phyloP scores from a whole-genome alignment of 345 rosid genomes.

The Adansonia digitata region DNA sequence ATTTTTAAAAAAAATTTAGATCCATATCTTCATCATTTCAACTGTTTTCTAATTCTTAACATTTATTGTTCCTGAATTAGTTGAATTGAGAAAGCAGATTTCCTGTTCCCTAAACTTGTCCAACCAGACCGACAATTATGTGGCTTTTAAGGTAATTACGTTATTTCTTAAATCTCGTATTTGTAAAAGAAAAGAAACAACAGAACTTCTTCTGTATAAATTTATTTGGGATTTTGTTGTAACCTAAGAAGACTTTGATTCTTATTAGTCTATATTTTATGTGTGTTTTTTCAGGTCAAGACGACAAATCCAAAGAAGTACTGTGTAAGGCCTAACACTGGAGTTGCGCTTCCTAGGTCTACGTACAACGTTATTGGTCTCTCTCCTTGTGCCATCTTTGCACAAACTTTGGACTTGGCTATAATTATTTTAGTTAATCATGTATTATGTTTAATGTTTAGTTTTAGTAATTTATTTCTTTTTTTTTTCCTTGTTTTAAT shows the following conservation, averaged over 20 bases:
- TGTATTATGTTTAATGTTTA: neutral
- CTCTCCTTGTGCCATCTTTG: conserved; percentile 3
- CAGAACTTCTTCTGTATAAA: too few relatives aligned
- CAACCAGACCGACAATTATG: conserved; percentile 58
- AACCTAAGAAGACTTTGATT: neutral
- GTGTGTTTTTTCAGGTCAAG: conserved; percentile 47
- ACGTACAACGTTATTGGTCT: conserved; percentile 71
- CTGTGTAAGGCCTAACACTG: conserved; percentile 80
- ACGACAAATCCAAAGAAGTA: conserved; percentile 94
- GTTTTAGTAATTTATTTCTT: neutral
- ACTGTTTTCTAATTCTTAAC: conserved; percentile 6
- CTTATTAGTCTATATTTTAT: neutral
- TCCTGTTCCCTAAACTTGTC: conserved; percentile 62
- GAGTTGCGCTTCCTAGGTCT: conserved; percentile 68
- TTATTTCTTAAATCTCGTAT: neutral
- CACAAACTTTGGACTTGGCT: neutral
- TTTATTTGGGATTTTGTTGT: neutral
- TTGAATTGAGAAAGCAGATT: conserved; percentile 78
- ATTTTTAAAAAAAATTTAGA: neutral
- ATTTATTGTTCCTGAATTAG: conserved; percentile 19
- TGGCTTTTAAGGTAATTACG: conserved; percentile 66
- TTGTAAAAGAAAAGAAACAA: neutral
- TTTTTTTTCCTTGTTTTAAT: neutral
- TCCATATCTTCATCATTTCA: conserved; percentile 13
- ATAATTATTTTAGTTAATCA: neutral